Evolutionary conservation across 495 filamentous ascomycete species (phyloP).

Genomic region (Pseudevernia furfuracea): DNA sequence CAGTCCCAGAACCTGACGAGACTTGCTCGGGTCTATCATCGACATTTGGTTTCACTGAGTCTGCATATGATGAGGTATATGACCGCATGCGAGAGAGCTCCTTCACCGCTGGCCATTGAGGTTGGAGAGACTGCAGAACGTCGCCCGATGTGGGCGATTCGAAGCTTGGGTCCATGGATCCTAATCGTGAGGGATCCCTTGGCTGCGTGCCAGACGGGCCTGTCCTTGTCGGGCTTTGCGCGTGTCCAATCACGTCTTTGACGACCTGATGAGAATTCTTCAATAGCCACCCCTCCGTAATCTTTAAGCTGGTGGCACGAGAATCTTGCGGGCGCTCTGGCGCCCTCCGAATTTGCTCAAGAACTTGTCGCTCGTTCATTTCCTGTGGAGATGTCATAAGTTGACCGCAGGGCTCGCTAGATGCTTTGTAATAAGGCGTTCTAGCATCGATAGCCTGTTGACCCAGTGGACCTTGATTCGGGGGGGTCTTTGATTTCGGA

Average conservation of each 20-base stretch:
- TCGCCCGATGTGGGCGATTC: neutral
- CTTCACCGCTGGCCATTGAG: neutral
- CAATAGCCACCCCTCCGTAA: neutral
- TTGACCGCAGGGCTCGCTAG: neutral
- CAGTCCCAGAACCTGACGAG: neutral
- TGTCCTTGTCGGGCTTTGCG: neutral
- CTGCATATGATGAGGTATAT: neutral
- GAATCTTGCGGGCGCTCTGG: neutral
- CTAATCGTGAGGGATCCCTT: neutral
- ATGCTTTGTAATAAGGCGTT: neutral
- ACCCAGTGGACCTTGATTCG: neutral
- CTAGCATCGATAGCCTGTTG: neutral
- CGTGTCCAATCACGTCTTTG: neutral
- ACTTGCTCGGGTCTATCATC: neutral
- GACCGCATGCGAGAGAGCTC: neutral
- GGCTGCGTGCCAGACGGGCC: neutral
- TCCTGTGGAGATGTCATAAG: neutral
- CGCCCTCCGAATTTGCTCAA: neutral
- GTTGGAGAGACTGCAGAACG: neutral
- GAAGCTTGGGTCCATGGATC: neutral
- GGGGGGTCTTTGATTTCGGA: neutral
- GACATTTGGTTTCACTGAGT: neutral
- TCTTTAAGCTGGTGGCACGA: neutral
- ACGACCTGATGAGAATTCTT: neutral
- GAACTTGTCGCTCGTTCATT: neutral